Evolutionary conservation across 1,139 yeast species (phyloP), one percentile per base, ranked within the genome.

Genomic region (Keqinozyma sinolaborantium): DNA sequence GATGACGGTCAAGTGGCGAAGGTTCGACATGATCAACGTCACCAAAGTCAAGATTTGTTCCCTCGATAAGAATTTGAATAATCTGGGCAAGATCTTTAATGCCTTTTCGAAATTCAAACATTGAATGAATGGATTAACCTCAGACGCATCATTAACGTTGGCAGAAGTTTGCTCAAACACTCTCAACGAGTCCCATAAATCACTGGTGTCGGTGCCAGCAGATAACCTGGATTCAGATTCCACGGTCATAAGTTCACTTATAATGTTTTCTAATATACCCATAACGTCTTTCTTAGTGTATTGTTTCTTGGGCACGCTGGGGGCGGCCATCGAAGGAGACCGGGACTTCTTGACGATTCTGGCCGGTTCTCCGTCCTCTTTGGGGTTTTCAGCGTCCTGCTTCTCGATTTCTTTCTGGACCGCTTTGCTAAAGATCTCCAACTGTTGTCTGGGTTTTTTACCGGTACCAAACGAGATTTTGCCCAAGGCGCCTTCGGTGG

Each of bases 401-500:
- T 60, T 65, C 41, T 64, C 70, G 32, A 58, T 55, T 53, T 56
- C 75, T 44, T 64, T 70, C 45, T 76, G 70, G 8, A 69, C 73
- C 5, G 73, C 80, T 47, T 70, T 75, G 38, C 75, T 70, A 41
- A 71, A 73, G 36, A 88, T 73, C 44, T 82, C 90, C 51, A 88
- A 70, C 48, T 86, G 90, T 56, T 83, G 90, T 63, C 96, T 80
- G 44, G 97, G 97, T 42, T 84, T 82, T 56, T 85, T 86, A 44
- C 92, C 92, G 35, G 79, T 77, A 39, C 87, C 83, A 42, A 84
- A 73, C 5, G 94, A 78, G 38, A 88, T 83, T 60, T 84, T 86
- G 47, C 97, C 97, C 39, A 90, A 70, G 1, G 95, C 94, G 46
- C 97, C 97, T 51, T 85, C 96, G 47, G 82, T 79, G 31, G 82